phyloP scores from a whole-genome alignment of 768 basidiomycete species.

The Mycena latifolia region DNA sequence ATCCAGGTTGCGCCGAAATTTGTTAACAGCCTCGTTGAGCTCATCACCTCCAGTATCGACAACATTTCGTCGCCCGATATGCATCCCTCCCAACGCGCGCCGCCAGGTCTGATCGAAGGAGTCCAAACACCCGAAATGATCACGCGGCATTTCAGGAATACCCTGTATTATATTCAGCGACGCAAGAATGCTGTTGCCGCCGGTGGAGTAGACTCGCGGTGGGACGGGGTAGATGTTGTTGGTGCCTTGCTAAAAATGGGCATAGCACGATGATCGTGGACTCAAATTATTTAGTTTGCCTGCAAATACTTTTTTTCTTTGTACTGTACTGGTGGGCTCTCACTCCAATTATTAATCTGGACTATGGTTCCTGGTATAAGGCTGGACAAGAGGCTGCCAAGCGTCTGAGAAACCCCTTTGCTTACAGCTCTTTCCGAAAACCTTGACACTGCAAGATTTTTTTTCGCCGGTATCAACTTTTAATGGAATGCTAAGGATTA shows the following conservation, averaged over 20 bases:
- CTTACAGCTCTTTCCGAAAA: too few relatives aligned
- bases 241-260: conserved; percentile 94
- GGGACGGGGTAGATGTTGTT: conserved; percentile 91
- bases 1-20: conserved; percentile 92
- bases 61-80: conserved; percentile 88
- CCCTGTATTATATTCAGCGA: conserved; percentile 83
- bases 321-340: conserved; percentile 1
- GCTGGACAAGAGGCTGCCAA: too few relatives aligned
- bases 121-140: conserved; percentile 96
- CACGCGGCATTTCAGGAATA: conserved; percentile 92
- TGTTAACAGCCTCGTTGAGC: conserved; percentile 94
- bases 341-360: conserved; percentile 10
- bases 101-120: conserved; percentile 91
- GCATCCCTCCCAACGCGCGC: conserved; percentile 89
- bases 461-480: too few relatives aligned
- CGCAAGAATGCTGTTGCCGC: conserved; percentile 69
- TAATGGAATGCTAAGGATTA: too few relatives aligned
- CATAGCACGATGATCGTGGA: conserved; percentile 69
- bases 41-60: conserved; percentile 96
- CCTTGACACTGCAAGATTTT: too few relatives aligned
- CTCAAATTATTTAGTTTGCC: conserved; percentile 12
- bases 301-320: conserved; percentile 3
- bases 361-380: too few relatives aligned
- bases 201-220: conserved; percentile 66
- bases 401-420: too few relatives aligned